Evolutionary conservation across 352 stramenopile species (phyloP).

Genomic region (Globisporangium parvum): DNA sequence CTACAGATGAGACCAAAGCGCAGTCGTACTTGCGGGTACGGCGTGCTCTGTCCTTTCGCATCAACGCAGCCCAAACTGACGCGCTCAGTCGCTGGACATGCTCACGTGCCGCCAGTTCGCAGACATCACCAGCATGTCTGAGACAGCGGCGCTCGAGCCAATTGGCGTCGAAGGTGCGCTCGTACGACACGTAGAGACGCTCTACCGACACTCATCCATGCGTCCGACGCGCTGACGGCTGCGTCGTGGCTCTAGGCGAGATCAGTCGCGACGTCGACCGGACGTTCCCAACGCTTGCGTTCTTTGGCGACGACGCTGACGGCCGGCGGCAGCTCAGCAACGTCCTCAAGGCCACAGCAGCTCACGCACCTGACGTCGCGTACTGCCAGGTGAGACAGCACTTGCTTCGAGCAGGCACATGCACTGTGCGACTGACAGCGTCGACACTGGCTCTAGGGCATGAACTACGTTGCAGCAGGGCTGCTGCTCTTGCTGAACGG

Average conservation of each 20-base stretch:
- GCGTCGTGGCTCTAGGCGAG: constrained; percentile 29
- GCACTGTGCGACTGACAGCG: neutral
- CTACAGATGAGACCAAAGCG: constrained; percentile 3
- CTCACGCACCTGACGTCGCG: constrained; percentile 46
- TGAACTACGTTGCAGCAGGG: constrained; percentile 79
- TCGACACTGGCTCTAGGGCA: constrained; percentile 31
- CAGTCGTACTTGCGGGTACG: constrained; percentile 25
- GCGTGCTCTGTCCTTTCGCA: neutral
- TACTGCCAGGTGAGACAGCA: constrained; percentile 63
- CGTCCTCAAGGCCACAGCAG: constrained; percentile 60
- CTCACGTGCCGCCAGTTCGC: neutral
- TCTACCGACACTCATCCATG: neutral
- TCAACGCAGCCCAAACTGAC: neutral
- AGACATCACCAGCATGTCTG: constrained; percentile 38
- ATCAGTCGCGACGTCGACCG: constrained; percentile 68
- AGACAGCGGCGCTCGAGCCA: constrained; percentile 27
- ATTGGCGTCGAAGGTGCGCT: constrained; percentile 59
- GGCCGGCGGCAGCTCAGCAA: constrained; percentile 58
- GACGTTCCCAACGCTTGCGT: constrained; percentile 52
- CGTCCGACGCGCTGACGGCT: neutral
- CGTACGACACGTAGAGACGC: neutral
- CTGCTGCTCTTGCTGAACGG: constrained; percentile 46
- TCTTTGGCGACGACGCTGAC: constrained; percentile 45
- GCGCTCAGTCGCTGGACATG: neutral
- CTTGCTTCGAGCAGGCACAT: too few species aligned